Evolutionary conservation across 2,329 filamentous ascomycete genomes (phyloP).

Genomic region (Venturia asperata): DNA sequence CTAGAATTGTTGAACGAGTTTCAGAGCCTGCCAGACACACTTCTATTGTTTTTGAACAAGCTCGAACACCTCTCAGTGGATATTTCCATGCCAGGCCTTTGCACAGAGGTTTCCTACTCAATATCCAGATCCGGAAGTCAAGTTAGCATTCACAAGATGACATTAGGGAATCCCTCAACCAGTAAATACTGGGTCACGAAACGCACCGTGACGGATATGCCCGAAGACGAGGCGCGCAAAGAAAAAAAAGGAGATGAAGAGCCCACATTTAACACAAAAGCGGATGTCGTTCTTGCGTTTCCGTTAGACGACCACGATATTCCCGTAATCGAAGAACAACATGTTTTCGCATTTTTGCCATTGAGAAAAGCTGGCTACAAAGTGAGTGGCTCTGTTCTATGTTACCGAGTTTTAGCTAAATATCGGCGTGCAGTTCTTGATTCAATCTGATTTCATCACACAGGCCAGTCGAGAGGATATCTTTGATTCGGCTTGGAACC

Average conservation of each 20-base stretch:
- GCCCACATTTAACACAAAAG: no score
- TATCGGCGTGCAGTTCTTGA: conserved; percentile 23
- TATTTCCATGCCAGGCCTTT: no score
- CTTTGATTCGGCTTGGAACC: conserved; percentile 24
- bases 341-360: conserved; percentile 23
- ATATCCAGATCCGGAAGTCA: neutral
- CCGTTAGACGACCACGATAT: conserved; percentile 21
- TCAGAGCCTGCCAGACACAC: conserved; percentile 10
- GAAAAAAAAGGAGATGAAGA: no score
- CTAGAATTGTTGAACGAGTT: conserved; percentile 3
- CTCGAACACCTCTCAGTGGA: no score
- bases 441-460: conserved; percentile 28
- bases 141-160: neutral
- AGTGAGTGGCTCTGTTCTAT: conserved; percentile 20
- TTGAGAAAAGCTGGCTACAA: conserved; percentile 23
- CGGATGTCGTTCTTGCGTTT: conserved; percentile 26
- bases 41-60: conserved; percentile 18
- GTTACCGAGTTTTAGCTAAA: neutral
- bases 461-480: conserved; percentile 25
- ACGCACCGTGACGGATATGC: no score
- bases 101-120: neutral
- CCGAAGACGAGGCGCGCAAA: no score
- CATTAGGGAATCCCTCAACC: no score
- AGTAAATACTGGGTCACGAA: no score
- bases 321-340: conserved; percentile 22